Percentiles rank a stretch among this genome's conserved stretches.
phyloP scores from a whole-genome alignment of 2,329 filamentous ascomycete species.

The Lachnellula occidentalis region DNA sequence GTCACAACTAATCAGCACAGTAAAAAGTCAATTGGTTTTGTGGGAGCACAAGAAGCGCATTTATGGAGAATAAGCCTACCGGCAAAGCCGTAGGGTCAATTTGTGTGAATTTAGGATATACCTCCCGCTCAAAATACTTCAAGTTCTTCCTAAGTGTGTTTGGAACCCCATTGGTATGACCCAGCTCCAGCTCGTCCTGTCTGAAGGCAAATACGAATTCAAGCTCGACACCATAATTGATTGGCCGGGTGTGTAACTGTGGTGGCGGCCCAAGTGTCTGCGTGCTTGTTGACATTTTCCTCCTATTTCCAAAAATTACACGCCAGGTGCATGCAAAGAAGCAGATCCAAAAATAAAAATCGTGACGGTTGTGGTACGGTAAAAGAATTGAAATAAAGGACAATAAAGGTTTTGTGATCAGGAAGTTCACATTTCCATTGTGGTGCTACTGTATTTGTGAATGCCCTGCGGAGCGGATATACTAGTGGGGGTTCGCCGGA shows the following conservation, averaged over 20 bases:
- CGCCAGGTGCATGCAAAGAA: background rate
- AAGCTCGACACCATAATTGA: conserved; percentile 21
- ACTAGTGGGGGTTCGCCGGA: background rate
- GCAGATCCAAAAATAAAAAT: background rate
- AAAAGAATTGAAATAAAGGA: background rate
- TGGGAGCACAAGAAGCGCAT: no score
- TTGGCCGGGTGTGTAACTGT: background rate
- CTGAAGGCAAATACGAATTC: conserved; percentile 24
- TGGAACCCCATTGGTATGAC: background rate
- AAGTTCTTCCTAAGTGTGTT: conserved; percentile 10
- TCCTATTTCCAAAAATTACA: no score
- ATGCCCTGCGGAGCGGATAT: background rate
- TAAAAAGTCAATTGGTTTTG: no score
- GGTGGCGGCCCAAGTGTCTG: background rate
- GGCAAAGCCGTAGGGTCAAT: background rate
- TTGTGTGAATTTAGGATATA: conserved; percentile 3
- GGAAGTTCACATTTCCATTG: no score
- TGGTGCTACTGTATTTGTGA: background rate
- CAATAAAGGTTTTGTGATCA: background rate
- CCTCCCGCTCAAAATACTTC: conserved; percentile 9
- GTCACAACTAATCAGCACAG: no score
- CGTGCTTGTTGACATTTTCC: no score
- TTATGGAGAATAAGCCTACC: background rate
- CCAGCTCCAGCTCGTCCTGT: conserved; percentile 14
- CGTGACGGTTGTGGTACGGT: background rate